Percentiles rank a stretch among this genome's conserved stretches.
These are phyloP conservation scores for Colletotrichum tofieldiae DNA, from an alignment of 2,329 filamentous ascomycete species.

Conservation along the genomic window DNA sequence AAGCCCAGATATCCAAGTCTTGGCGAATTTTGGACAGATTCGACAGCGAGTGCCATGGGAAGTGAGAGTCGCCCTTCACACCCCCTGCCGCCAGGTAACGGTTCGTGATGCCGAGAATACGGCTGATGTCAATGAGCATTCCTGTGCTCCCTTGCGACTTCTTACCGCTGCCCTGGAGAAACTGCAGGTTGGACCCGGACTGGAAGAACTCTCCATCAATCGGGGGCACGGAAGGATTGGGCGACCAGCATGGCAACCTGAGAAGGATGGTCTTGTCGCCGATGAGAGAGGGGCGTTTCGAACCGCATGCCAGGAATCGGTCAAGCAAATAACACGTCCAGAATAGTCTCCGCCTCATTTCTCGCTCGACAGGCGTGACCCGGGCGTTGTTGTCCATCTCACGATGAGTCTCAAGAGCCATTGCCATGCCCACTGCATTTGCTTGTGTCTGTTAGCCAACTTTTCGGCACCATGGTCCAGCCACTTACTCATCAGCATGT, in stretches of 20 bases:
- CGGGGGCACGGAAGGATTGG: constrained; percentile 72
- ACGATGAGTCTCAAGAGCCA: constrained; percentile 85
- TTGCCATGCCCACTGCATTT: constrained; percentile 85
- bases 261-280: constrained; percentile 83
- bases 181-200: constrained; percentile 82
- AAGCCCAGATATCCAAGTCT: constrained; percentile 88
- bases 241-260: constrained; percentile 82
- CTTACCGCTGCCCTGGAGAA: constrained; percentile 77
- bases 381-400: constrained; percentile 77
- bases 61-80: constrained; percentile 91
- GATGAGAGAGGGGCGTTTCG: constrained; percentile 85
- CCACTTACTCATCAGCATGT: constrained; percentile 83
- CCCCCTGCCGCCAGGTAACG: constrained; percentile 88
- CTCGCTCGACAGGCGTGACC: constrained; percentile 78
- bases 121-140: constrained; percentile 87
- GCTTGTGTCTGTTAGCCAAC: constrained; percentile 60
- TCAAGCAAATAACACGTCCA: constrained; percentile 93
- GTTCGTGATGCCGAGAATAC: constrained; percentile 87
- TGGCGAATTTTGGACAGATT: constrained; percentile 89
- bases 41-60: constrained; percentile 90
- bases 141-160: constrained; percentile 82
- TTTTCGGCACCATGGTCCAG: constrained; percentile 2
- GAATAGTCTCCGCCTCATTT: constrained; percentile 85
- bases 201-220: constrained; percentile 88
- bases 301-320: constrained; percentile 85